phyloP scores from a whole-genome alignment of 352 stramenopile species.

The Globisporangium emineosum region DNA sequence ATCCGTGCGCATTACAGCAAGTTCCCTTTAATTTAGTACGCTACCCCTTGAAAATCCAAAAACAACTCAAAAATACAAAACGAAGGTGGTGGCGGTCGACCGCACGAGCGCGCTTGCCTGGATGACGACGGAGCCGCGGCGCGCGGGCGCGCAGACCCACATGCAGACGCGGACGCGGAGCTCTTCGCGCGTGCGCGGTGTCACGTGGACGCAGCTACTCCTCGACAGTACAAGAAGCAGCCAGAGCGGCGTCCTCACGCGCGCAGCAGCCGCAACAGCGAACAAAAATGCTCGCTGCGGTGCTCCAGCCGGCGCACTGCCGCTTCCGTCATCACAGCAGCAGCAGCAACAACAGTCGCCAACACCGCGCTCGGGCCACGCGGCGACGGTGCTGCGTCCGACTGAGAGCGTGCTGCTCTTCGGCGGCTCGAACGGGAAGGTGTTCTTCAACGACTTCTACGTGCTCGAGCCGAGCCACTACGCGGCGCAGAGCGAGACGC shows the following conservation, averaged over 20 bases:
- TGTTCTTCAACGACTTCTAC: slow-evolving; percentile 58
- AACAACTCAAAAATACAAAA: not conserved
- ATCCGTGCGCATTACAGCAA: not conserved
- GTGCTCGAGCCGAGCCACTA: slow-evolving; percentile 12
- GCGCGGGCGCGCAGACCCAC: not conserved
- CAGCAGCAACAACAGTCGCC: not conserved
- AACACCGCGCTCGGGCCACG: slow-evolving; percentile 43
- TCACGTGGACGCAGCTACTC: slow-evolving; percentile 8
- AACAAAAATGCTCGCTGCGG: not conserved
- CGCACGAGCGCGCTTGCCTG: not conserved
- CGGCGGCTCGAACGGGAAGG: slow-evolving; percentile 52
- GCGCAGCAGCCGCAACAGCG: not conserved
- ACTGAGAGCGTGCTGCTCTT: slow-evolving; percentile 55
- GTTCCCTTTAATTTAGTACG: not conserved
- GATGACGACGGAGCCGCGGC: slow-evolving; percentile 4
- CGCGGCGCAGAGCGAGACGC: slow-evolving; percentile 5
- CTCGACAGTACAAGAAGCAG: not conserved
- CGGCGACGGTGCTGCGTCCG: slow-evolving; percentile 47
- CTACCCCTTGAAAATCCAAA: slow-evolving; percentile 6
- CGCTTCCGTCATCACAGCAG: not conserved
- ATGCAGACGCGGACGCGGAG: not conserved
- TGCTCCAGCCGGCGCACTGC: not conserved
- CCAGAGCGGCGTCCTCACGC: not conserved
- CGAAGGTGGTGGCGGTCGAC: not conserved
- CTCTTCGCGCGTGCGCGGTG: not conserved